Base-by-base conservation (phyloP, 2,329 filamentous ascomycete genomes). In the Colletotrichum spaethianum region DNA sequence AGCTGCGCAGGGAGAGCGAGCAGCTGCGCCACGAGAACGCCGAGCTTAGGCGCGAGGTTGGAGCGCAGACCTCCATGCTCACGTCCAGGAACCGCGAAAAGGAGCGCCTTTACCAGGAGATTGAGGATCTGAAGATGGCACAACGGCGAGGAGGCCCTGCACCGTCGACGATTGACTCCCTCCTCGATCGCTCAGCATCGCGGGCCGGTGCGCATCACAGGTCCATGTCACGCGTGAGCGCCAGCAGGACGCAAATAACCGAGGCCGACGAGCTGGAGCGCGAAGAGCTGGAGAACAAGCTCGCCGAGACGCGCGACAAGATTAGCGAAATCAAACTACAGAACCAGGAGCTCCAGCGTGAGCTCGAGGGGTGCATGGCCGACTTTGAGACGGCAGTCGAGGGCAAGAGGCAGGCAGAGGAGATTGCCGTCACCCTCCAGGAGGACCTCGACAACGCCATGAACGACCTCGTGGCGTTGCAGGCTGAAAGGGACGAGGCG, bases 21-120 rank as follows among this genome's bases (percentile, higher is more conserved):
- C 93, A 97, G 76, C 85, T 98, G 36, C 92, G 94, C 63, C 94
- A 96, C 79, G 96, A 98, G 78, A 98, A 98, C 77, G 94, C 94
- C 3, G 96, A 98, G 80, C 83, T 99, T 40, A 91, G 96, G 64
- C 93, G 95, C 65, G 95, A 98, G 81, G 93, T 98, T 38, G 94
- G 95, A 73, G 96, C 96, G 3, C 96, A 99, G 80, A 97, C 95
- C 0, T 98, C 95, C 0, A 98, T 99, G 94, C 88, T 99, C 42
- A 98, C 96, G 1, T 98, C 96, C 44, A 90, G 96, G 31, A 98
- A 98, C 78, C 93, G 95, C 33, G 96, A 99, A 80, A 97, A 98
- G 79, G 95, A 98, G 80, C 91, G 95, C 6, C 87, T 99, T 11
- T 97, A 98, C 81, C 94, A 98, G 79, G 96, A 99, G 80, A 98